Base-by-base conservation (phyloP, 176 grass and related monocot species). In the Poa annua region DNA sequence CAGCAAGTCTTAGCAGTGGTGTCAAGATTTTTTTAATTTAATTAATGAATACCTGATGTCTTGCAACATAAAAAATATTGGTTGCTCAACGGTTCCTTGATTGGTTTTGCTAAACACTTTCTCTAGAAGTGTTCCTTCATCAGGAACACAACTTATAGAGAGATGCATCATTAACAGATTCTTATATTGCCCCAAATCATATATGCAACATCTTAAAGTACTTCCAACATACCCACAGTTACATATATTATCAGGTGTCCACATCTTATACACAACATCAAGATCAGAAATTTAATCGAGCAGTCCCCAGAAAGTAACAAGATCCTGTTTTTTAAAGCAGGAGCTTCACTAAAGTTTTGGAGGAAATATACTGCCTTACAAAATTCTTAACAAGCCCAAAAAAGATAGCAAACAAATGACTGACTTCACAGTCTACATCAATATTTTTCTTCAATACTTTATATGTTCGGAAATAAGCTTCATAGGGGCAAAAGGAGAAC, bases 161-260 rank as follows among this genome's bases (percentile, higher is more conserved):
- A 76, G 11, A 16, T 44, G 10, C 42, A 44, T 44, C 8, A 2
- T 44, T 11, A 36, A 10, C 50, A 76, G 38, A 57, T 45, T 38
- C 51, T 69, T 77, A 7, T n/a, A 55, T 38, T 66, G 10, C 29
- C 49, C 80, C 11, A 21, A 59, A 75, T 75, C 59, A 75, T 35
- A 48, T 15, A 25, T n/a, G n/a, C n/a, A 2, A 44, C 42, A 44
- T 44, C 42, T 44, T 44, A 44, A 44, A 44, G 42, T 21, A 36
- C 72, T 53, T 52, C n/a, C 20, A 75, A 33, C 71, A 64, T 15
- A 44, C 9, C 8, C 8, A 44, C 7, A 65, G 32, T 11, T 35
- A 6, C 62, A 65, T 34, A 65, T 54, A 4, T 24, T 44, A 22
- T 11, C 5, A 60, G 42, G 42, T 44, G 42, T 44, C 42, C 42